Base-by-base conservation (phyloP, 495 filamentous ascomycete species). In the Xylaria grammica region DNA sequence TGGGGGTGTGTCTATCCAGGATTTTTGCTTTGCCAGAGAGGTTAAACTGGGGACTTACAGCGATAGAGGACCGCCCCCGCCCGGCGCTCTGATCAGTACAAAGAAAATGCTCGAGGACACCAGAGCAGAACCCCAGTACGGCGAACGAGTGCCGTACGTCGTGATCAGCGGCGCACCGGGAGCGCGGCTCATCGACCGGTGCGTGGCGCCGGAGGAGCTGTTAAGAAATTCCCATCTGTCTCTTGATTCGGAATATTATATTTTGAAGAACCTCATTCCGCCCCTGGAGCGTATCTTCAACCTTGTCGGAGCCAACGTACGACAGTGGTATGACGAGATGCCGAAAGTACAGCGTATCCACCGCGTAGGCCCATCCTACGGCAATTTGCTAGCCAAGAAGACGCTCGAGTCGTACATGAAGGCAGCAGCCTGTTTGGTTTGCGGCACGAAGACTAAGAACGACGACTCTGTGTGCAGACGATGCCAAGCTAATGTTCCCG, bases 211-310 rank as follows among this genome's bases (percentile, higher is more conserved):
- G 0, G 92, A 97, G 73, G 85, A 84, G 24, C 82, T 98, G n/a
- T 79, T 98, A 2, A 77, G 86, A 40, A 89, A 90, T 62, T 85
- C 89, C 22, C 84, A 91, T 61, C 81, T 89, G n/a, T 87, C 92
- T 66, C 82, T 99, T n/a, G 95, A 99, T 70, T 86, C 94, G 0
- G 93, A 97, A 69, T 99, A 99, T 76, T 99, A 99, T 76, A 98
- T 98, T 67, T 84, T 84, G 8, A 98, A 97, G 80, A 97, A 97
- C 70, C 70, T 99, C 26, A 95, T 99, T 53, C 96, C 96, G 20
- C 95, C 95, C 3, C 83, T 99, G 3, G 95, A 96, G 76, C 87
- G 95, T 15, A 98, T 99, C 57, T 98, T 99, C 82, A 97, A 96
- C 73, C 87, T 99, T 13, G 92, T 98, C 27, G 95, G 95, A 32